Conservation (phyloP, 257 asterid species). For the Marsdenia floribunda region DNA sequence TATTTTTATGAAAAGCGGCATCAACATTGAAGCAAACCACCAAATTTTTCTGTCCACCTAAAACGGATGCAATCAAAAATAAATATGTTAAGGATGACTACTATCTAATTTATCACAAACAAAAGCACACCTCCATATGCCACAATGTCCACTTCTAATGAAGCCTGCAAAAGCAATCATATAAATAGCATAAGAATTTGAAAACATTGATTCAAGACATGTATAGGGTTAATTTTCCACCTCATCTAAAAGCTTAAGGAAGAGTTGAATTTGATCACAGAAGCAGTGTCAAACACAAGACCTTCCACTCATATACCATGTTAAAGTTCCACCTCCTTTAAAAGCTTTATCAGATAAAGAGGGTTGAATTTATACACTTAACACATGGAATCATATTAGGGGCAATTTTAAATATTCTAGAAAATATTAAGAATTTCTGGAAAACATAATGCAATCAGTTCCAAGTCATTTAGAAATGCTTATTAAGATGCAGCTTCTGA, state of each 20-base stretch:
- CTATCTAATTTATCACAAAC: not conserved
- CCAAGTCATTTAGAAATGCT: not conserved
- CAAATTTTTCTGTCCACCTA: not conserved
- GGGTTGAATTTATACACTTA: too few species aligned
- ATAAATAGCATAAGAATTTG: slow-evolving; percentile 2
- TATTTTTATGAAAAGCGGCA: not conserved
- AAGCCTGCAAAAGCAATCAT: slow-evolving; percentile 49
- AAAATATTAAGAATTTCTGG: not conserved
- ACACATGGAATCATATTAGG: not conserved
- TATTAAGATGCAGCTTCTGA: not conserved
- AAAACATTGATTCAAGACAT: not conserved
- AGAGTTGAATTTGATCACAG: too few species aligned
- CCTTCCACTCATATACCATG: too few species aligned
- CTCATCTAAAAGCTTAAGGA: too few species aligned
- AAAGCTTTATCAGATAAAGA: too few species aligned
- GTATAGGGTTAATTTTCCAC: too few species aligned
- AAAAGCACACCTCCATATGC: slow-evolving; percentile 84
- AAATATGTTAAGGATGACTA: not conserved
- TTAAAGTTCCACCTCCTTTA: too few species aligned
- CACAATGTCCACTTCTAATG: slow-evolving; percentile 74
- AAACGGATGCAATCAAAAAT: not conserved
- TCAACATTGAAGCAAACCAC: not conserved
- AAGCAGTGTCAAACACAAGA: too few species aligned
- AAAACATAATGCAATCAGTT: not conserved
- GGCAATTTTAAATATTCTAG: not conserved